Base-by-base conservation (phyloP, 768 basidiomycete genomes). In the Boletus vermiculosoides region DNA sequence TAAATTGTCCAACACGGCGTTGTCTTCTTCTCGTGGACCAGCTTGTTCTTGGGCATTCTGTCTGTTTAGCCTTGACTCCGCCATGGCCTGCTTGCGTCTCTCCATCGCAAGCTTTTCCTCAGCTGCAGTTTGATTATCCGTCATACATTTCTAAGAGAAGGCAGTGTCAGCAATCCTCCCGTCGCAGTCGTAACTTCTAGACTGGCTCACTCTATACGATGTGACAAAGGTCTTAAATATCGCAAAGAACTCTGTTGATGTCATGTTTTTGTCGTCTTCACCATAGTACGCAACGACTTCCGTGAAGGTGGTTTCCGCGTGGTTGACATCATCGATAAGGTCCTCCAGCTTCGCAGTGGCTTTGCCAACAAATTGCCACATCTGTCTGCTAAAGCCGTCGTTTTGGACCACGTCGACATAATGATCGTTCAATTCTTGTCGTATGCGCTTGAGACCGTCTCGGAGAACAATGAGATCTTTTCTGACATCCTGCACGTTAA, bases 211-310 rank as follows among this genome's bases (percentile, higher is more conserved):
- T 80, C 80, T 87, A 73, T 95, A 99, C 2, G 94, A 96, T 0
- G 88, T 95, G 28, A 95, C 83, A 65, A 99, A 99, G 2, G 92
- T 97, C 76, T 97, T 94, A 83, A 98, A 98, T 64, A 96, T 87
- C 13, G 86, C 93, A 74, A 93, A 99, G 76, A 98, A 99, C 66
- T 98, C 96, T 4, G 88, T 80, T 0, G 94, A 92, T 47, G 87
- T 75, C 83, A 88, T 86, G 59, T 78, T 88, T 72, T 88, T 90
- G 63, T 92, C 88, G 39, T 97, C 95, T 72, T 99, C 97, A 12
- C 95, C 94, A 67, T 90, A 99, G 68, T 93, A 96, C 55, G 80
- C 85, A 57, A 96, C 81, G 18, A 93, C 94, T 60, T 96, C 92
- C 34, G 80, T 80, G 67, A 94, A 94, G 0, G 85, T 86, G 2